These are phyloP conservation scores for Puccinellia tenuiflora DNA, from an alignment of 176 grass and related monocot species.

Conservation along the genomic window DNA sequence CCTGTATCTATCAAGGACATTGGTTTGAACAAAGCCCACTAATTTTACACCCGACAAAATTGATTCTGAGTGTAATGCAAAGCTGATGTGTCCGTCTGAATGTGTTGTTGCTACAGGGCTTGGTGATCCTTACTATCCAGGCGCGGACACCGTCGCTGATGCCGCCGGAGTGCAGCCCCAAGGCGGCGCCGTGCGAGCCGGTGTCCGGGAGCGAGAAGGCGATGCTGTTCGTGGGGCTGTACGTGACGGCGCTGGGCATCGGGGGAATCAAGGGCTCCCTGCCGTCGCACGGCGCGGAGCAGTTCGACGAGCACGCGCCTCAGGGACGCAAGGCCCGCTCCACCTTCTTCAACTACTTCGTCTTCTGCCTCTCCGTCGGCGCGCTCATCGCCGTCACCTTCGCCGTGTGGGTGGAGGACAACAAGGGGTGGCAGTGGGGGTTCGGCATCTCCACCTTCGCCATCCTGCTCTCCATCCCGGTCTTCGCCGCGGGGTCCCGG, in stretches of 20 bases:
- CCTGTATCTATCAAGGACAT: neutral
- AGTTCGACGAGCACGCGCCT: slow-evolving; percentile 63
- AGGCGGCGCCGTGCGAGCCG: slow-evolving; percentile 6
- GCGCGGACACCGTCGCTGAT: slow-evolving; percentile 52
- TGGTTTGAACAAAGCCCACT: neutral
- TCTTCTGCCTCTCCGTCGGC: slow-evolving; percentile 86
- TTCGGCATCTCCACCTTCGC: slow-evolving; percentile 79
- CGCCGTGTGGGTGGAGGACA: slow-evolving; percentile 97
- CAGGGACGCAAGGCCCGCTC: slow-evolving; percentile 65
- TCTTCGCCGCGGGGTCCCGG: slow-evolving; percentile 49
- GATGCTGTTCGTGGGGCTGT: slow-evolving; percentile 78
- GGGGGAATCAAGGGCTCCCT: slow-evolving; percentile 98
- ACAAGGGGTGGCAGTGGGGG: slow-evolving; percentile 88
- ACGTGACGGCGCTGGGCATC: slow-evolving; percentile 81
- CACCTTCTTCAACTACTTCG: slow-evolving; percentile 99
- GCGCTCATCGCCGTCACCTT: slow-evolving; percentile 83
- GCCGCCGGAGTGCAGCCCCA: slow-evolving; percentile 44
- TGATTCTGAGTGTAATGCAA: neutral
- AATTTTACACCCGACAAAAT: too few relatives aligned
- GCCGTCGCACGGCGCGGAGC: slow-evolving; percentile 77
- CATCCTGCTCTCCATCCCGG: slow-evolving; percentile 77
- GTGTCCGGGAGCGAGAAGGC: slow-evolving; percentile 50
- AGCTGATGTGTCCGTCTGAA: neutral
- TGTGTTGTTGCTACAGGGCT: slow-evolving; percentile 44
- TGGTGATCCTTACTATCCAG: slow-evolving; percentile 79